These are phyloP conservation scores for Trichosporon inkin DNA, from an alignment of 1,284 basidiomycete genomes.

Conservation along the genomic window DNA sequence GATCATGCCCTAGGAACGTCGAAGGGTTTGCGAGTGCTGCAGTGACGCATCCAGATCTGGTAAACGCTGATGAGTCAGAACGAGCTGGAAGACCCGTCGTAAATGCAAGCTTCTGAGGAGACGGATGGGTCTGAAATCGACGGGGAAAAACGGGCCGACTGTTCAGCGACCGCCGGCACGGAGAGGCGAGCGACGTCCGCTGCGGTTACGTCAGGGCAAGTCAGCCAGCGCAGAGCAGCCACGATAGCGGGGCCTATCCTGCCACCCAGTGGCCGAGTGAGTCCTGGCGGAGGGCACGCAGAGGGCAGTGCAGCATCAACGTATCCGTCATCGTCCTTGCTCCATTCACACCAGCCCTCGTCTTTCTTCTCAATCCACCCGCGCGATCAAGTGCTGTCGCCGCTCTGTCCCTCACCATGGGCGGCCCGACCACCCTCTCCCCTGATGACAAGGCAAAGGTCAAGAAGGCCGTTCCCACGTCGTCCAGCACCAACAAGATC, in stretches of 20 bases:
- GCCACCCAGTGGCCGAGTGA: not conserved
- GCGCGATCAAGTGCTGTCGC: not conserved
- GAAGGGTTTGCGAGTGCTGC: too few species aligned
- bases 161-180: too few species aligned
- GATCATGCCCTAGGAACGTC: too few species aligned
- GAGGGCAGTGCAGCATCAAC: conserved; percentile 2
- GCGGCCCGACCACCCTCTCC: conserved; percentile 53
- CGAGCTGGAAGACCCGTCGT: too few species aligned
- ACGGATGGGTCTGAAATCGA: too few species aligned
- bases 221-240: not conserved
- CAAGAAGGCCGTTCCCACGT: conserved; percentile 60
- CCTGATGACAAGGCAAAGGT: conserved; percentile 72
- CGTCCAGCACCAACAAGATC: conserved; percentile 60
- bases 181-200: not conserved
- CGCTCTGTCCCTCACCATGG: conserved; percentile 21
- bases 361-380: not conserved
- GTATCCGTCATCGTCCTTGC: not conserved
- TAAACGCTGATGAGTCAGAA: too few species aligned
- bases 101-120: too few species aligned
- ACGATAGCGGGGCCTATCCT: conserved; percentile 1
- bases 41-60: too few species aligned
- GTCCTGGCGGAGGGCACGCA: not conserved
- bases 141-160: too few species aligned
- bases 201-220: not conserved
- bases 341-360: not conserved